Evolutionary conservation across 1,139 yeast species (phyloP).

Genomic region (Saccharomyces hybrid): DNA sequence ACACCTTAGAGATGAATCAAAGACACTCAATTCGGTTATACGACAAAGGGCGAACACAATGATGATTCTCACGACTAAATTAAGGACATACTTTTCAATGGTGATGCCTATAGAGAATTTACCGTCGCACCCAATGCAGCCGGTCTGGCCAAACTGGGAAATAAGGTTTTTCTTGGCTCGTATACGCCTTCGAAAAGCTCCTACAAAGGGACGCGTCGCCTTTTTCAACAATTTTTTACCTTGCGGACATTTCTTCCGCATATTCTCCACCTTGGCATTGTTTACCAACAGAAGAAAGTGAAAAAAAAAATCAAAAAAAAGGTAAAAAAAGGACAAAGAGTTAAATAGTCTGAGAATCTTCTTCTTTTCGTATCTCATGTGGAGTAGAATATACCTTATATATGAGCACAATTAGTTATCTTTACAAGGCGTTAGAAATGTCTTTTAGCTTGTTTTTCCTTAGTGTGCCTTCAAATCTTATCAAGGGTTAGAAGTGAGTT

Average conservation of each 20-base stretch:
- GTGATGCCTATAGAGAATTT: not conserved
- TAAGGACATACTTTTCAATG: not conserved
- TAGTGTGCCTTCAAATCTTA: not conserved
- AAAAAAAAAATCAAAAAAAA: too few relatives aligned
- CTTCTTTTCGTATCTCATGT: not conserved
- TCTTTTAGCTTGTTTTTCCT: not conserved
- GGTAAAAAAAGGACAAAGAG: not conserved
- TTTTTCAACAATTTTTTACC: not conserved
- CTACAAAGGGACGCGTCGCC: not conserved
- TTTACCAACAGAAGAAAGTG: not conserved
- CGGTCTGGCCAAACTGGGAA: not conserved
- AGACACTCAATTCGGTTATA: not conserved
- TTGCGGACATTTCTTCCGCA: not conserved
- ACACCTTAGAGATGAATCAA: not conserved
- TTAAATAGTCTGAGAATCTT: not conserved
- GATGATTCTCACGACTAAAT: not conserved
- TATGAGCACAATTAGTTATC: not conserved
- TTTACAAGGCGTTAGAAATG: not conserved
- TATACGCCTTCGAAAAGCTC: not conserved
- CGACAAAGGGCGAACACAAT: not conserved
- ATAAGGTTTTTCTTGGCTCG: not conserved
- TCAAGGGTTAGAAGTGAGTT: not conserved
- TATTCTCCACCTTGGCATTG: not conserved
- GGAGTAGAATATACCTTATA: not conserved
- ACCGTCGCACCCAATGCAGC: not conserved